Base-by-base conservation (phyloP, 306 rosid genomes). In the Vigna radiata region DNA sequence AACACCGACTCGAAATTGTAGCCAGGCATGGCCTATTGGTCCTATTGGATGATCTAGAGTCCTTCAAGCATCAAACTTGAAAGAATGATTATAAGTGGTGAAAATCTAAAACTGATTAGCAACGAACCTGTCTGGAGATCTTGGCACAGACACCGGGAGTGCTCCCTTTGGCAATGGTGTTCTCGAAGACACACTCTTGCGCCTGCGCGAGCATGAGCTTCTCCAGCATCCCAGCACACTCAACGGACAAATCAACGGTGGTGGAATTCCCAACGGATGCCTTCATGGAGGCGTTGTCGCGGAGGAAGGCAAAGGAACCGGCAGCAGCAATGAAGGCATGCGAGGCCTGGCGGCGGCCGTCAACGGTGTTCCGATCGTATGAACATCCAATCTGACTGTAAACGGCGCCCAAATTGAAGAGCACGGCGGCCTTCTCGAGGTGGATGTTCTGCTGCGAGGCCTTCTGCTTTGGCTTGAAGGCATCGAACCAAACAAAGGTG, bases 191-290 rank as follows among this genome's bases (percentile, higher is more conserved):
- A 9, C 96, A 90, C 86, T 95, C 99, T 83, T 95, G 99, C 18
- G 99, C 98, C 88, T 95, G 98, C 1, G 99, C 99, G 47, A 95
- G 91, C 94, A 95, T 92, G 81, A 95, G 72, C 88, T 93, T 85
- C 87, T 95, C 99, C 79, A 95, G 70, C 99, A 92, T 95, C 17
- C 98, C 98, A 0, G 89, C 87, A 41, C 98, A 90, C 83, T 95
- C 99, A 11, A 88, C 88, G 14, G 97, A 85, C 73, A 95, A 53
- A 72, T 95, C 99, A 47, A 91, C 88, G 0, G 99, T 92, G n/a
- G 93, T 83, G 3, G 97, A 88, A 66, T 58, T 77, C 18, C 98
- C 98, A 44, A 95, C 84, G 27, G 97, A 87, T 3, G 96, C 95
- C 78, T 92, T 92, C 49, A 88, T 81, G 29, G 99, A 87, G 21